Evolutionary conservation across 176 grass and related monocot genomes (phyloP), one percentile per base, ranked within the genome.

Genomic region (Secale cereale): DNA sequence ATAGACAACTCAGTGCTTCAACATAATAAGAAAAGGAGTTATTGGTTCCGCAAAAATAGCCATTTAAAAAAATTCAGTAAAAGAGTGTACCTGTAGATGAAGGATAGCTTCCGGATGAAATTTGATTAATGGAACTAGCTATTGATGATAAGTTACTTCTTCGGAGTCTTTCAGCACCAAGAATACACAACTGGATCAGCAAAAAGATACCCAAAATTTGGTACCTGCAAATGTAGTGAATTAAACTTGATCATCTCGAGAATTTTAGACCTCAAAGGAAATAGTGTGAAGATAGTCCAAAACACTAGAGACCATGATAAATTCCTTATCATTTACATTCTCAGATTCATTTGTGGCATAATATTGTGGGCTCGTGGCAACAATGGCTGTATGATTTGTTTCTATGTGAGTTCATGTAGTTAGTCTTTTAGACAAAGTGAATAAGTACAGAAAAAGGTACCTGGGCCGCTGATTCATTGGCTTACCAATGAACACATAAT

Each of bases 401-500:
- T 56, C 9, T 59, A 32, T 33, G 19, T 5, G 56, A 77, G 19
- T 87, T 19, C 57, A 37, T 30, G 14, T 43, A 66, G 45, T 79
- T 30, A 20, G 3, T 22, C 8, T 54, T 28, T 46, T 28, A 50
- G 37, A 36, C 1, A 77, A 62, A 29, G 35, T 76, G 69, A 31
- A 62, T 57, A 63, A 69, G 17, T 29, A 90, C 35, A 83, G 7
- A 87, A 33, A 43, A 84, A 33, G 48, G 77, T 89, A 98, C 93
- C 97, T 94, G 66, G 97, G 97, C 72, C 97, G 96, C 80, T 96
- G 97, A 86, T 94, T 94, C 84, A 95, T 90, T 70, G 93, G 93
- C 63, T 95, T 99, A 62, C 97, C 93, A 85, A 99, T 99, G 78
- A 99, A 99, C 36, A 99, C 97, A 85, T 99, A 99, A 74, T 85